Evolutionary conservation across 768 basidiomycete genomes (phyloP), one percentile per base, ranked within the genome.

Genomic region (Suillus subalutaceus): DNA sequence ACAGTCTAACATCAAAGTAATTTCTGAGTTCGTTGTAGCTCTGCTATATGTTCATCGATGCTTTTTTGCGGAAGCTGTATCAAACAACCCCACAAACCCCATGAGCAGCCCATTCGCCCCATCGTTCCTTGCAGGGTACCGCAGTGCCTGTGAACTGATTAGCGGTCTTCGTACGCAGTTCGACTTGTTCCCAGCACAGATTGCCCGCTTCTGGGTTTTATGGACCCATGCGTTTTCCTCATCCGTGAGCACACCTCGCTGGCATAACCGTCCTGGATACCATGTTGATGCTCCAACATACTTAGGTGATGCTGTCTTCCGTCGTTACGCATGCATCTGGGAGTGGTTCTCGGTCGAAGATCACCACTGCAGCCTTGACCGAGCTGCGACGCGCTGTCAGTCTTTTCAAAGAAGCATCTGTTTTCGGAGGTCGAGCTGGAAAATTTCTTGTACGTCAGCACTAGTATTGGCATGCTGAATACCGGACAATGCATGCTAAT

Each of bases 201-300:
- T 90, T 62, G 83, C 86, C 41, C 80, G 89, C 50, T 88, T 89
- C 70, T 91, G 89, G 88, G 87, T 88, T 32, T 71, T 90, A 38
- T 91, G 90, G 90, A 90, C 88, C 1, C 88, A 90, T 72, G 85
- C 84, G 6, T 90, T 90, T 72, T 89, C 88, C 23, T 85, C 88
- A 26, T 77, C 88, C 67, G 89, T 90, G 69, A 63, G 85, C 74
- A 26, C 46, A 63, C 68, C 12, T 37, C 40, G 66, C 12, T 55
- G 38, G 52, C 48, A 58, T 58, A 20, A 43, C 6, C 55, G 41
- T 20, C 1, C 15, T 35, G 65, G 40, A 67, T 60, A 62, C 62
- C 63, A 32, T 32, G 15, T 50, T 68, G 38, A 63, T 48, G 6
- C 16, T 20, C 65, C 26, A 58, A 52, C 18, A 44, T 43, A 65